A percentile compares a stretch with the other conserved stretches of the same genome.
These are phyloP conservation scores for Aspergillus sp. DNA, from an alignment of 2,329 filamentous ascomycete species.

Conservation along the genomic window DNA sequence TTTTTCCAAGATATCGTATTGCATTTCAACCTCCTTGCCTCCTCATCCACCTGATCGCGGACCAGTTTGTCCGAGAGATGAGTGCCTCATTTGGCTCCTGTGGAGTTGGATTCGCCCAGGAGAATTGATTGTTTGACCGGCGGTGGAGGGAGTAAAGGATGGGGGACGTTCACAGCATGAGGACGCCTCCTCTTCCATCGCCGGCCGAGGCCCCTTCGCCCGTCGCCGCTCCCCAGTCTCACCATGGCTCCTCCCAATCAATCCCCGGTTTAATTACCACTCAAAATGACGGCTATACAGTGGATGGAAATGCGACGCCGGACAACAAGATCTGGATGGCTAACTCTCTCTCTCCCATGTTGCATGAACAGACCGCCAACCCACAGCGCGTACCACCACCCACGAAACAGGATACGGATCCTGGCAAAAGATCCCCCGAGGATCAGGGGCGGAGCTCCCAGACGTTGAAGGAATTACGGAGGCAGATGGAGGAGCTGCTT, in stretches of 20 bases:
- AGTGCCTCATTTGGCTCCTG: slow-evolving; percentile 26
- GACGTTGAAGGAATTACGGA: slow-evolving; percentile 39
- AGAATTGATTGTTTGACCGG: slow-evolving; percentile 31
- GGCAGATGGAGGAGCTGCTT: slow-evolving; percentile 42
- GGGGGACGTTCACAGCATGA: slow-evolving; percentile 37
- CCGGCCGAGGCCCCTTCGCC: slow-evolving; percentile 36
- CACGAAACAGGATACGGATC: slow-evolving; percentile 20
- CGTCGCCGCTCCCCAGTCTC: slow-evolving; percentile 22
- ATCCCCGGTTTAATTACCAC: slow-evolving; percentile 17
- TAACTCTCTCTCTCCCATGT: slow-evolving; percentile 16
- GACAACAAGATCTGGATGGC: slow-evolving; percentile 16
- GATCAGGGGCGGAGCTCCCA: slow-evolving; percentile 34
- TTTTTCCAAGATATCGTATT: background rate
- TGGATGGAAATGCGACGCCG: slow-evolving; percentile 12
- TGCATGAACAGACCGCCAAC: slow-evolving; percentile 19
- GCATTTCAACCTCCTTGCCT: background rate
- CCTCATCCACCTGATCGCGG: slow-evolving; percentile 12
- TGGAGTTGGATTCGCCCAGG: slow-evolving; percentile 31
- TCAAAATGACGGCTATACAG: slow-evolving; percentile 14
- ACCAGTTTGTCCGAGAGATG: slow-evolving; percentile 34
- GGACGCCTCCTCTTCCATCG: slow-evolving; percentile 39
- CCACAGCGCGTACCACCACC: slow-evolving; percentile 9
- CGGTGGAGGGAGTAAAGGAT: slow-evolving; percentile 32
- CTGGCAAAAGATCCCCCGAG: slow-evolving; percentile 21
- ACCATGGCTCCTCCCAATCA: slow-evolving; percentile 25